phyloP scores from a whole-genome alignment of 371 early-diverging fungal species.

The Apophysomyces ossiformis region DNA sequence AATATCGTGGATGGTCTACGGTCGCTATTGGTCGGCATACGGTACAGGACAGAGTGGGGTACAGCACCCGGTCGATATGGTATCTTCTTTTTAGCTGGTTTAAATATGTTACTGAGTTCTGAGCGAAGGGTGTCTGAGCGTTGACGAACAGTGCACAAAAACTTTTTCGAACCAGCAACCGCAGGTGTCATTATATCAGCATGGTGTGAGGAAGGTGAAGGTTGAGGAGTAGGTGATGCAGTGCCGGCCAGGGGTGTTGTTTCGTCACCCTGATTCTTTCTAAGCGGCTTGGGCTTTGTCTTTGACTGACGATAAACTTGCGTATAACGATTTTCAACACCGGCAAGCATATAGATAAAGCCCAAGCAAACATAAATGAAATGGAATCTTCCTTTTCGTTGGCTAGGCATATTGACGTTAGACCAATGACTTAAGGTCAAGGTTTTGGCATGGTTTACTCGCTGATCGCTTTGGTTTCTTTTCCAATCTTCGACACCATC shows the following conservation, averaged over 20 bases:
- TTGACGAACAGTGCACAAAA: slow-evolving; percentile 39
- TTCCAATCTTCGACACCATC: slow-evolving; percentile 88
- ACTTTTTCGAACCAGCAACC: slow-evolving; percentile 17
- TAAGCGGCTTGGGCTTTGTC: slow-evolving; percentile 31
- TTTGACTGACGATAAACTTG: slow-evolving; percentile 34
- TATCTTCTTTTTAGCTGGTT: slow-evolving; percentile 19
- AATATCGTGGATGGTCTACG: slow-evolving; percentile 21
- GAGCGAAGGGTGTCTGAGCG: slow-evolving; percentile 51
- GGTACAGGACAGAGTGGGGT: slow-evolving; percentile 54
- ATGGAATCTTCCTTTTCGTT: slow-evolving; percentile 40
- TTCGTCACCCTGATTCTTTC: background rate
- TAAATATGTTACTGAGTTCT: slow-evolving; percentile 40
- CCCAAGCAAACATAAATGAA: slow-evolving; percentile 40
- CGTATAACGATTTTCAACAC: slow-evolving; percentile 31
- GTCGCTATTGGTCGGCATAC: slow-evolving; percentile 21
- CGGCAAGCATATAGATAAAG: slow-evolving; percentile 33
- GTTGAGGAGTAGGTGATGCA: background rate
- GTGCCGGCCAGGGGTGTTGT: slow-evolving; percentile 4
- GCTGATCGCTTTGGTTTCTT: slow-evolving; percentile 70
- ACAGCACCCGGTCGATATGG: slow-evolving; percentile 52
- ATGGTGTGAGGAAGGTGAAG: background rate
- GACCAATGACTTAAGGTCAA: slow-evolving; percentile 61
- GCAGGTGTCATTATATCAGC: slow-evolving; percentile 6
- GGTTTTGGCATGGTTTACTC: slow-evolving; percentile 69
- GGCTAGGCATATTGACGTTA: slow-evolving; percentile 56